Base-by-base conservation (phyloP, 257 asterid genomes). In the Gardenia jasminoides region DNA sequence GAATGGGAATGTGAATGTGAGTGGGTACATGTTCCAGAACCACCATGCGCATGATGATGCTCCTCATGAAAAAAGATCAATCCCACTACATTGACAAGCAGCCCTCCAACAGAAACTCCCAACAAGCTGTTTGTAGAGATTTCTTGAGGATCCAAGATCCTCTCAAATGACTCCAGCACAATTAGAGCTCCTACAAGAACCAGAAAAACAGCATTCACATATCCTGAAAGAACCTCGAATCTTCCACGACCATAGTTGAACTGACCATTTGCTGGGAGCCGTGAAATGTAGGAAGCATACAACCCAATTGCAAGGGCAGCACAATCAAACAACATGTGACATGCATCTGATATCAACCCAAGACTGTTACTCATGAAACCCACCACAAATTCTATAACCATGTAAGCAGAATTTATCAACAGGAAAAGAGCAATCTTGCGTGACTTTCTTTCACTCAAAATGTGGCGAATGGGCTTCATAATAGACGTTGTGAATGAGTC, bases 321-420 rank as follows among this genome's bases (percentile, higher is more conserved):
- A 86, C 99, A 96, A 79, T 96, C 99, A 79, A 93, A 96, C 90
- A 96, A 80, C 99, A 96, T 96, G 78, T 96, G 99, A 70, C 99
- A 93, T 17, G 98, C 99, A 87, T 96, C 99, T 0, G 99, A 93
- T 85, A 96, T 93, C 90, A 96, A 87, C 72, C 99, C 99, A 79
- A 96, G 98, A 83, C 99, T 96, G 86, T 96, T 96, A 68, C 98
- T 92, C 98, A 93, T 90, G 83, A 96, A 95, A 69, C 98, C 99
- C 48, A 94, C 97, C 64, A 83, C 90, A 80, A 95, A 93, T 79
- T 93, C 99, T 64, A 95, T 96, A 77, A 92, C 93, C 99, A 95
- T 95, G 86, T 95, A 95, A 28, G 93, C 96, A 22, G 98, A 85
- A 79, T 95, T 95, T 70, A 95, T 95, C 89, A 95, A 80, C 80